These are phyloP conservation scores for Lecanosticta acicola DNA, from an alignment of 2,329 filamentous ascomycete species.

Conservation along the genomic window DNA sequence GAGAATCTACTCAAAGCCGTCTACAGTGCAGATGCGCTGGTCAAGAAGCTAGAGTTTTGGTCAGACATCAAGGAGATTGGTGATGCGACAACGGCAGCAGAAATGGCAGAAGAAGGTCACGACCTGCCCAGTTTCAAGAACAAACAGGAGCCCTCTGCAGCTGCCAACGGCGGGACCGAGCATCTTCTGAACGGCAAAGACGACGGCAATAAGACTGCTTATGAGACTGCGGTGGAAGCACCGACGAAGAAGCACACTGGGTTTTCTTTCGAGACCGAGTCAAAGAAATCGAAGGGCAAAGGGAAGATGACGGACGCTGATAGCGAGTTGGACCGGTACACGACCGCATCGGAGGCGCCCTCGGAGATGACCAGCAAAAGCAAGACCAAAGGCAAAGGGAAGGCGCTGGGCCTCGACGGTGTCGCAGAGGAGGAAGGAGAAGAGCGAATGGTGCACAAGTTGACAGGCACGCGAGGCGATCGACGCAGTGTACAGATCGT, in stretches of 20 bases:
- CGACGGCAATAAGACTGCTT: conserved; percentile 4
- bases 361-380: conserved; percentile 8
- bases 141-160: conserved; percentile 17
- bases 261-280: conserved; percentile 15
- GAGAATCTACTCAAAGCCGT: conserved; percentile 69
- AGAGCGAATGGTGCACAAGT: conserved; percentile 9
- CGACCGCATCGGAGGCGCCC: conserved; percentile 13
- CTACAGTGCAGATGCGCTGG: conserved; percentile 71
- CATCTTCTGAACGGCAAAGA: not conserved
- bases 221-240: conserved; percentile 2
- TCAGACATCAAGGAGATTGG: conserved; percentile 56
- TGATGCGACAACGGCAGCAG: conserved; percentile 11
- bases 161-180: not conserved
- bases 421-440: conserved; percentile 13
- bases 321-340: conserved; percentile 16
- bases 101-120: conserved; percentile 10
- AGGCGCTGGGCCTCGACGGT: conserved; percentile 15
- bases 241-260: conserved; percentile 14
- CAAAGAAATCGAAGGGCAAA: conserved; percentile 13
- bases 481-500: conserved; percentile 21
- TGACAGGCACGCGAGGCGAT: conserved; percentile 10
- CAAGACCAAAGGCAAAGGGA: conserved; percentile 16
- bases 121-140: conserved; percentile 20
- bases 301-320: conserved; percentile 10
- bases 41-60: conserved; percentile 79